These are phyloP conservation scores for Pholiota adiposa DNA, from an alignment of 1,284 basidiomycete species.

Conservation along the genomic window DNA sequence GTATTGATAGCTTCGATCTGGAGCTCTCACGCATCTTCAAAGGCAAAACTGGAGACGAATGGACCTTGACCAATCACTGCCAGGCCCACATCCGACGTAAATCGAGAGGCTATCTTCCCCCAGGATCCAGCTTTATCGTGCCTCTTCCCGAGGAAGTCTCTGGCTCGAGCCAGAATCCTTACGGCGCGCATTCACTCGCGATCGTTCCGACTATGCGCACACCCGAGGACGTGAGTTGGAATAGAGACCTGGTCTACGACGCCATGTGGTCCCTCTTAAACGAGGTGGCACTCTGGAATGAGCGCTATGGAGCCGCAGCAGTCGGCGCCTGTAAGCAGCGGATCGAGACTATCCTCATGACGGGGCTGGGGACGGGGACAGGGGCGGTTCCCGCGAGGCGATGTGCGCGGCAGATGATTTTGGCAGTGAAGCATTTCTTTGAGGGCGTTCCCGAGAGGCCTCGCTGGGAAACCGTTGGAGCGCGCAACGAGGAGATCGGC, in stretches of 20 bases:
- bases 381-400: conserved; percentile 8
- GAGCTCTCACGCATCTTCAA: conserved; percentile 15
- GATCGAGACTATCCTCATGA: conserved; percentile 12
- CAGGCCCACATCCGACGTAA: conserved; percentile 5
- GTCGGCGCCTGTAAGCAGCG: not conserved
- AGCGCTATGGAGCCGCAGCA: not conserved
- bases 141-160: conserved; percentile 1
- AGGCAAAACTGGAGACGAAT: not conserved
- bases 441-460: conserved; percentile 4
- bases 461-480: conserved; percentile 6
- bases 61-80: conserved; percentile 13
- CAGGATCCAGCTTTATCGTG: conserved; percentile 8
- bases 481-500: conserved; percentile 11
- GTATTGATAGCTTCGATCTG: conserved; percentile 13
- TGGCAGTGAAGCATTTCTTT: conserved; percentile 17
- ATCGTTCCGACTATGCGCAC: conserved; percentile 19
- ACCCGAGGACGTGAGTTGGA: conserved; percentile 18
- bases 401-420: conserved; percentile 18
- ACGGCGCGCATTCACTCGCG: conserved; percentile 1
- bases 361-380: conserved; percentile 16
- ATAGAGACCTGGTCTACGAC: conserved; percentile 25
- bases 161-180: not conserved
- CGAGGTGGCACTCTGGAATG: conserved; percentile 13
- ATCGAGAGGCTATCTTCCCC: conserved; percentile 17
- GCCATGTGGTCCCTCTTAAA: conserved; percentile 25